A percentile compares a stretch with the other conserved stretches of the same genome.
Evolutionary conservation across 1,284 basidiomycete species (phyloP).

Genomic region (Fomes fomentarius): DNA sequence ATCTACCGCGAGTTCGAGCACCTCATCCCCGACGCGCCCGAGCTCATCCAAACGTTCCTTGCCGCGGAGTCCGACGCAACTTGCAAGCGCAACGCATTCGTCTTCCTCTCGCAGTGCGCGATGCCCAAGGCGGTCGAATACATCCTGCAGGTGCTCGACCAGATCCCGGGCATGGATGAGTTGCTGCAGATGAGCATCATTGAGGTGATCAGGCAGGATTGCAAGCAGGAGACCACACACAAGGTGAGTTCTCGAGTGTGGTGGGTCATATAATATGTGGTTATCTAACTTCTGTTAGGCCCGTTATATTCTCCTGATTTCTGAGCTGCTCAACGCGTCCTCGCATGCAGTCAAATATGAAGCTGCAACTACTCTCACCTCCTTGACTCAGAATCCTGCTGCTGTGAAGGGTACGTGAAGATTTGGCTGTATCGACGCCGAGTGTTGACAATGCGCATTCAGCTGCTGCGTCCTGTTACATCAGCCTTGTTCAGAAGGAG

Average conservation of each 20-base stretch:
- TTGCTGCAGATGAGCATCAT: slow-evolving; percentile 96
- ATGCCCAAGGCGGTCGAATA: slow-evolving; percentile 94
- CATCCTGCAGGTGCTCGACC: slow-evolving; percentile 84
- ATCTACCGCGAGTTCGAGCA: slow-evolving; percentile 95
- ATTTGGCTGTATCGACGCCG: neutral
- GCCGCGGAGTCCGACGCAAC: slow-evolving; percentile 96
- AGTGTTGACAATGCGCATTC: neutral
- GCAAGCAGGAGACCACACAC: slow-evolving; percentile 82
- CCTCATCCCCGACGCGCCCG: slow-evolving; percentile 96
- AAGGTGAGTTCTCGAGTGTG: slow-evolving; percentile 51
- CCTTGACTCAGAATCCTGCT: slow-evolving; percentile 93
- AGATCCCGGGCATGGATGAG: slow-evolving; percentile 87
- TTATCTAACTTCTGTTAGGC: slow-evolving; percentile 48
- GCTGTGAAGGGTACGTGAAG: slow-evolving; percentile 83
- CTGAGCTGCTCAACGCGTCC: slow-evolving; percentile 90
- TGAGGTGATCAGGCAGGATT: slow-evolving; percentile 93
- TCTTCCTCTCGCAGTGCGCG: slow-evolving; percentile 89
- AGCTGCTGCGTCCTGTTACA: slow-evolving; percentile 91
- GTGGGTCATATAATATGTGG: neutral
- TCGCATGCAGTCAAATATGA: slow-evolving; percentile 99
- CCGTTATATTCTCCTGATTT: slow-evolving; percentile 93
- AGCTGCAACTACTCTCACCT: slow-evolving; percentile 94
- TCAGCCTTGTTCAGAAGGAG: slow-evolving; percentile 92
- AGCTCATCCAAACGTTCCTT: slow-evolving; percentile 96
- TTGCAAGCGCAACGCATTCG: slow-evolving; percentile 97